Evolutionary conservation across 2,329 filamentous ascomycete species (phyloP).

Genomic region (Colletotrichum tropicale): DNA sequence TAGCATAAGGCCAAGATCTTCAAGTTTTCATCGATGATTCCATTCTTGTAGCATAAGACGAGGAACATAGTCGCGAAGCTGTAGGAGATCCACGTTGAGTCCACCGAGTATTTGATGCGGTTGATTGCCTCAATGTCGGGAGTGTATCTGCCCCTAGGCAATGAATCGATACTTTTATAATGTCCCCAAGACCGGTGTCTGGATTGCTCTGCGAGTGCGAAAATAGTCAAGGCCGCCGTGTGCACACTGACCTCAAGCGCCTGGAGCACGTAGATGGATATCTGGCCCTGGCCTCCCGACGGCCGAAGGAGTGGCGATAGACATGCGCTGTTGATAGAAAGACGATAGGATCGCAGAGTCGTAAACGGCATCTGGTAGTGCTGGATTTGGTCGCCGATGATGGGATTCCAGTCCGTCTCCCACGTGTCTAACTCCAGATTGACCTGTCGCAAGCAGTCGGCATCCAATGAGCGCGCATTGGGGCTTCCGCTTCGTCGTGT

Average conservation of each 20-base stretch:
- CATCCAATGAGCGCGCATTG: not conserved
- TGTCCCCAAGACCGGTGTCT: not conserved
- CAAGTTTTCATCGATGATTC: not conserved
- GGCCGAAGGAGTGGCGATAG: not conserved
- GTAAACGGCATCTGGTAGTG: not conserved
- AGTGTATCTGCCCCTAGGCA: not conserved
- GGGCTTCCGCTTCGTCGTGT: not conserved
- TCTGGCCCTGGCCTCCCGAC: not conserved
- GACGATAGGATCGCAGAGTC: not conserved
- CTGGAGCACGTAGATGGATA: not conserved
- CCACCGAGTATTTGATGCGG: not conserved
- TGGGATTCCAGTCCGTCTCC: not conserved
- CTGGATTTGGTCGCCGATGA: not conserved
- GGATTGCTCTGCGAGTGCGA: not conserved
- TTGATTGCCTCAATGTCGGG: not conserved
- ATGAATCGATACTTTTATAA: not conserved
- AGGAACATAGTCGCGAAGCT: not conserved
- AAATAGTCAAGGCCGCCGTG: not conserved
- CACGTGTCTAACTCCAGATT: not conserved
- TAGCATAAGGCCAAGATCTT: not conserved
- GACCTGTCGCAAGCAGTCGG: not conserved
- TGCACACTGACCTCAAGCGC: not conserved
- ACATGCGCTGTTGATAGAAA: not conserved
- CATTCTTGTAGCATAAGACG: not conserved
- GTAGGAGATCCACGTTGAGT: not conserved